Evolutionary conservation across 768 basidiomycete species (phyloP).

Genomic region (Rubroboletus pulcherrimus): DNA sequence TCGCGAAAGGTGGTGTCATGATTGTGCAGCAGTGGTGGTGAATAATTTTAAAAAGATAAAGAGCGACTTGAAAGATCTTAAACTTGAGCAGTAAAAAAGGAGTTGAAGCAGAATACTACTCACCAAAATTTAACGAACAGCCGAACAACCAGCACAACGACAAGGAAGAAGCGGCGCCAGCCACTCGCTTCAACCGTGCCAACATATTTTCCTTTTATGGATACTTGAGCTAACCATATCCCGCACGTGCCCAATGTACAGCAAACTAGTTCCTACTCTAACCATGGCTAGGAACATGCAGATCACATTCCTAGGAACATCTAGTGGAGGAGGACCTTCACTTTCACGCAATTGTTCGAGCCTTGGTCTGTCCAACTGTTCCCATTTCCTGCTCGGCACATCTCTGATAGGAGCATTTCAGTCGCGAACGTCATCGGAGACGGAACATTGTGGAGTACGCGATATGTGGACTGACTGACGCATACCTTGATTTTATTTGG

Average conservation of each 20-base stretch:
- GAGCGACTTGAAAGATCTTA: slow-evolving; percentile 13
- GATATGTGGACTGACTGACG: not conserved
- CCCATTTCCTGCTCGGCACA: not conserved
- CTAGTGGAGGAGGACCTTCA: slow-evolving; percentile 72
- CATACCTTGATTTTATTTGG: slow-evolving; percentile 2
- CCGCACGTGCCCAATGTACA: not conserved
- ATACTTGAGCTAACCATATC: not conserved
- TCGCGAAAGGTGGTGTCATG: slow-evolving; percentile 16
- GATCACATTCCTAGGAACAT: slow-evolving; percentile 74
- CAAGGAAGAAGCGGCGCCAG: slow-evolving; percentile 9
- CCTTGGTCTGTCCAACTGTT: slow-evolving; percentile 32
- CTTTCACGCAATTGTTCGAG: slow-evolving; percentile 74
- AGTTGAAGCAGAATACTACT: not conserved
- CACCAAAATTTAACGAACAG: slow-evolving; percentile 9
- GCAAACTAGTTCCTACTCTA: not conserved
- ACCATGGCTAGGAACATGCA: slow-evolving; percentile 43
- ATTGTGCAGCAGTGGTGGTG: not conserved
- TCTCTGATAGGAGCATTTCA: slow-evolving; percentile 9
- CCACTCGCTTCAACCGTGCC: slow-evolving; percentile 18
- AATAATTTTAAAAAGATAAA: slow-evolving; percentile 1
- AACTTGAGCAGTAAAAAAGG: not conserved
- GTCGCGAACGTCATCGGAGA: slow-evolving; percentile 55
- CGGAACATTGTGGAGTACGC: slow-evolving; percentile 65
- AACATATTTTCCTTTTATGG: slow-evolving; percentile 20
- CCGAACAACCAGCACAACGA: slow-evolving; percentile 1